Conservation (phyloP, 768 basidiomycete species). For the Coprinopsis cinerea region DNA sequence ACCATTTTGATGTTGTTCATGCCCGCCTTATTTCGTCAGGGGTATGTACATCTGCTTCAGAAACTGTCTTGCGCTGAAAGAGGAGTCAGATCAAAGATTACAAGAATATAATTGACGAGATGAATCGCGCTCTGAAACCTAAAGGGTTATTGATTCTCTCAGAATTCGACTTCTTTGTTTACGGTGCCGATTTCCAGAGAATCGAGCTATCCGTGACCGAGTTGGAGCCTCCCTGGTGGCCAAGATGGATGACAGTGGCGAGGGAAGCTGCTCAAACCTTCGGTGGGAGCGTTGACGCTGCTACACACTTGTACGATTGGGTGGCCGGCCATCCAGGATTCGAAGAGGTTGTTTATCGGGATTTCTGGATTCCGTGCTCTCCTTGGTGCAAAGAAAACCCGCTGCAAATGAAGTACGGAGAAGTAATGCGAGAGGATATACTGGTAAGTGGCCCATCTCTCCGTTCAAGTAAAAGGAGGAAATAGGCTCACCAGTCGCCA, state of each 20-base stretch:
- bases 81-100: slow-evolving; percentile 64
- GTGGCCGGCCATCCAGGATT: slow-evolving; percentile 47
- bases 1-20: slow-evolving; percentile 72
- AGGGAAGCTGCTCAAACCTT: slow-evolving; percentile 38
- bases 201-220: slow-evolving; percentile 28
- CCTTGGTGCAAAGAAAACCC: slow-evolving; percentile 41
- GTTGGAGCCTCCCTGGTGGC: slow-evolving; percentile 44
- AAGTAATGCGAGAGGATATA: slow-evolving; percentile 53
- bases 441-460: slow-evolving; percentile 30
- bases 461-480: not conserved
- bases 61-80: slow-evolving; percentile 27
- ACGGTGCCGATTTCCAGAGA: slow-evolving; percentile 39
- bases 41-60: slow-evolving; percentile 36
- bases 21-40: slow-evolving; percentile 67
- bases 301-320: slow-evolving; percentile 38
- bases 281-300: slow-evolving; percentile 30
- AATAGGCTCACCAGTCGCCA: slow-evolving; percentile 19
- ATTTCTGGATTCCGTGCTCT: slow-evolving; percentile 64
- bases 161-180: slow-evolving; percentile 65
- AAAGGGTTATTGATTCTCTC: slow-evolving; percentile 60
- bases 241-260: slow-evolving; percentile 49
- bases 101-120: slow-evolving; percentile 56
- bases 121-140: slow-evolving; percentile 59
- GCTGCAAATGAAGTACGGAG: slow-evolving; percentile 30
- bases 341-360: slow-evolving; percentile 50